Evolutionary conservation across 306 rosid species (phyloP).

Genomic region (Acacia crassicarpa): DNA sequence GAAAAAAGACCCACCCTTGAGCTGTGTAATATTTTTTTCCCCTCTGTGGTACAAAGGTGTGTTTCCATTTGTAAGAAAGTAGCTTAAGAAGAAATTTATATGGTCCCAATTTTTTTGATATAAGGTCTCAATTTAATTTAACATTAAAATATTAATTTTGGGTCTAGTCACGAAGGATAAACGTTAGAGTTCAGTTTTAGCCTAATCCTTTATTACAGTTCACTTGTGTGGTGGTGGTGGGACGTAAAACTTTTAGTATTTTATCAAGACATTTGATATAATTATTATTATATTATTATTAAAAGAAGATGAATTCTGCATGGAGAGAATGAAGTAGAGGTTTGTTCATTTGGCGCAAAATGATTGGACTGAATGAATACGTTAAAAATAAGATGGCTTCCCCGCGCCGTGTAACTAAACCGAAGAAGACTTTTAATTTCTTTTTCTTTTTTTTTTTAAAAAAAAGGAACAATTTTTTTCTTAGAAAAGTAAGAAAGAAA

Average conservation of each 20-base stretch:
- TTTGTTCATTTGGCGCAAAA: slow-evolving; percentile 21
- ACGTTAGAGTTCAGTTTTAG: background rate
- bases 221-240: background rate
- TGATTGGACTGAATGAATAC: slow-evolving; percentile 30
- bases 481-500: no score
- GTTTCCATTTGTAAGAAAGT: background rate
- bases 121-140: background rate
- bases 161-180: slow-evolving; percentile 26
- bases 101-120: no score
- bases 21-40: background rate
- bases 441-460: no score
- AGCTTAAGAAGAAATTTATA: background rate
- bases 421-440: slow-evolving; percentile 1
- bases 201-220: background rate
- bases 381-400: slow-evolving; percentile 27
- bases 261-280: background rate
- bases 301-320: background rate
- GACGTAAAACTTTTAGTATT: background rate
- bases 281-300: background rate
- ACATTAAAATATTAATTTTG: background rate
- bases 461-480: background rate
- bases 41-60: background rate
- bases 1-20: background rate
- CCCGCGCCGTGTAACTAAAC: slow-evolving; percentile 23
- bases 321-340: background rate